Conservation (phyloP, 2,329 filamentous ascomycete genomes). For the Xylariaceae sp. region DNA sequence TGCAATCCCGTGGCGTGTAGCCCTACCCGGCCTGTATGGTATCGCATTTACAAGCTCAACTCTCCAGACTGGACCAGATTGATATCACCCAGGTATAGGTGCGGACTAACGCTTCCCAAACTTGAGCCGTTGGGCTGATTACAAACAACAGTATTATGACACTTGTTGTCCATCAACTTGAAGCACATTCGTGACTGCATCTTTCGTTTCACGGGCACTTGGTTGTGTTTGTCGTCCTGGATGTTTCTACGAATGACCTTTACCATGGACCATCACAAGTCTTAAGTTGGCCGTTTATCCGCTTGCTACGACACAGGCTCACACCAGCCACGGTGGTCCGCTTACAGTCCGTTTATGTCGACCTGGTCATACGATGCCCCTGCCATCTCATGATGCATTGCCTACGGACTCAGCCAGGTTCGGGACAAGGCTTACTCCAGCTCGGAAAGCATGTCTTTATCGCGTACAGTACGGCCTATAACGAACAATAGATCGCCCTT, state of each 20-base stretch:
- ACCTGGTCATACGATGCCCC: background rate
- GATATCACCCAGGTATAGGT: background rate
- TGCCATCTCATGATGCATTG: background rate
- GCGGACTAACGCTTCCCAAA: background rate
- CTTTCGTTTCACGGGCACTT: conserved; percentile 2
- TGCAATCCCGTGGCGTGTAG: background rate
- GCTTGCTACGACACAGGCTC: background rate
- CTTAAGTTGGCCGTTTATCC: background rate
- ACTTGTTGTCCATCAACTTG: conserved; percentile 1
- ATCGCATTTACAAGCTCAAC: background rate
- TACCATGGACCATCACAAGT: background rate
- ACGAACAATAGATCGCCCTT: background rate
- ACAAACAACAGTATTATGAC: background rate
- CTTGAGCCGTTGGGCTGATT: background rate
- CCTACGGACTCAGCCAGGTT: background rate
- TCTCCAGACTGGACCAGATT: no score
- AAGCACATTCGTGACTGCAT: conserved; percentile 1
- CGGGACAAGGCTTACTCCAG: background rate
- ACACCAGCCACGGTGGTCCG: background rate
- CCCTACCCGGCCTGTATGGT: background rate
- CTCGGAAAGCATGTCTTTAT: background rate
- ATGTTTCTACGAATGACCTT: background rate
- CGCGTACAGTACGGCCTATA: background rate
- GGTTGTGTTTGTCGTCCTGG: background rate
- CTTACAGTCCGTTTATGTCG: background rate